A percentile compares a stretch with the other conserved stretches of the same genome.
These are phyloP conservation scores for Fusarium nodosum DNA, from an alignment of 2,329 filamentous ascomycete species.

Conservation along the genomic window DNA sequence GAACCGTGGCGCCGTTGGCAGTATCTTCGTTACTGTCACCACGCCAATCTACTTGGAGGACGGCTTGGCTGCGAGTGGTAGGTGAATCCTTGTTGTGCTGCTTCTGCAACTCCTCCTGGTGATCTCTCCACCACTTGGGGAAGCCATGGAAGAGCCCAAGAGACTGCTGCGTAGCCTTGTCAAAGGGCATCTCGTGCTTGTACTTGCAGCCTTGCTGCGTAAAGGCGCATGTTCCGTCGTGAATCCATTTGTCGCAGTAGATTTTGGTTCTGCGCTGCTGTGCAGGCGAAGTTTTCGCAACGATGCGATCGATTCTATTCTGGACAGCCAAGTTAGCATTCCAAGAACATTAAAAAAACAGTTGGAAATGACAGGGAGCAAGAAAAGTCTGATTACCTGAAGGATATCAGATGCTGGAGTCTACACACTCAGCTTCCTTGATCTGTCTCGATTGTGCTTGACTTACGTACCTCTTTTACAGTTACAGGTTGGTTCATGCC, in stretches of 20 bases:
- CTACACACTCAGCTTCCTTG: constrained; percentile 51
- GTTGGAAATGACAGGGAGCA: background rate
- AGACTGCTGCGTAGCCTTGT: constrained; percentile 73
- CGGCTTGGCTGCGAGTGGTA: constrained; percentile 2
- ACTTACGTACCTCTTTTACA: constrained; percentile 58
- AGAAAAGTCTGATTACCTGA: constrained; percentile 51
- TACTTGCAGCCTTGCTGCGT: constrained; percentile 88
- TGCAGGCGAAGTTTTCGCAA: constrained; percentile 53
- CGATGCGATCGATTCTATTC: constrained; percentile 55
- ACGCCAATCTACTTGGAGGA: constrained; percentile 31
- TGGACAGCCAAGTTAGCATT: constrained; percentile 32
- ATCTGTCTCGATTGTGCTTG: constrained; percentile 12
- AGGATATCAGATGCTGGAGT: constrained; percentile 50
- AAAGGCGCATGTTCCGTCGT: constrained; percentile 86
- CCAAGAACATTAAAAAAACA: background rate
- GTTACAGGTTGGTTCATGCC: constrained; percentile 56
- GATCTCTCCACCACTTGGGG: constrained; percentile 72
- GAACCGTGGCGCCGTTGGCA: background rate
- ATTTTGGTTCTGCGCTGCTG: constrained; percentile 70
- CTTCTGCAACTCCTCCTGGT: constrained; percentile 61
- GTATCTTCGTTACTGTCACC: constrained; percentile 24
- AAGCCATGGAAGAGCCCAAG: constrained; percentile 78
- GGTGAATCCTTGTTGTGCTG: constrained; percentile 23
- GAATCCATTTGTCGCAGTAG: constrained; percentile 92
- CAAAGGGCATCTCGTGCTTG: constrained; percentile 89